Evolutionary conservation across 2,329 filamentous ascomycete genomes (phyloP).

Genomic region (Aspergillus glaucus): DNA sequence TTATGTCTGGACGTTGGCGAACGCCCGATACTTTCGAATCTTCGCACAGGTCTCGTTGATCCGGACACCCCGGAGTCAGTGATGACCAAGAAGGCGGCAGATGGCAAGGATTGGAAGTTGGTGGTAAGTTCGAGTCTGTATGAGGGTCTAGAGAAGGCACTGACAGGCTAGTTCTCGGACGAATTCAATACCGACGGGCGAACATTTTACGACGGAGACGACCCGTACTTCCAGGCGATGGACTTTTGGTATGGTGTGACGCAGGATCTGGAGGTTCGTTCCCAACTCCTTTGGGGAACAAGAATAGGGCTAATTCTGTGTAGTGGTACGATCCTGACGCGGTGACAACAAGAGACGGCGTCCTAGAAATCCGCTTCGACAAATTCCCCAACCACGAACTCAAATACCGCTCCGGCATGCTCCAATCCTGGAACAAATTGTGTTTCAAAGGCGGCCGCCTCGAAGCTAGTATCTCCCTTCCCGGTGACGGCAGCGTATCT

Average conservation of each 20-base stretch:
- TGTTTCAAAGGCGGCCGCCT: slow-evolving; percentile 66
- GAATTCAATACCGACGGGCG: slow-evolving; percentile 63
- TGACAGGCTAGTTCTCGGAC: slow-evolving; percentile 53
- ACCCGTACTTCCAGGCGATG: slow-evolving; percentile 61
- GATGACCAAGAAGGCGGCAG: slow-evolving; percentile 49
- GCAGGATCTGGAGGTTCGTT: slow-evolving; percentile 56
- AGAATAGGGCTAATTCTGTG: slow-evolving; percentile 3
- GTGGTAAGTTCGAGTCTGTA: slow-evolving; percentile 43
- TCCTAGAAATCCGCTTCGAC: slow-evolving; percentile 59
- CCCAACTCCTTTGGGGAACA: too few species aligned
- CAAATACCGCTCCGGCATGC: slow-evolving; percentile 65
- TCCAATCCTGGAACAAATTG: slow-evolving; percentile 68
- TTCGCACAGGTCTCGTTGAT: slow-evolving; percentile 58
- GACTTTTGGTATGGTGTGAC: slow-evolving; percentile 70
- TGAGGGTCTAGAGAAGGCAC: neutral
- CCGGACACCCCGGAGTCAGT: slow-evolving; percentile 58
- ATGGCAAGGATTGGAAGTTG: slow-evolving; percentile 58
- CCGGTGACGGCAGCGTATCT: slow-evolving; percentile 58
- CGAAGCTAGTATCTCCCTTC: slow-evolving; percentile 64
- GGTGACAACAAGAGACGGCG: slow-evolving; percentile 56
- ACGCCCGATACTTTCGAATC: slow-evolving; percentile 52
- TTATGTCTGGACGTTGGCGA: slow-evolving; percentile 47
- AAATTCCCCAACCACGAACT: slow-evolving; percentile 59
- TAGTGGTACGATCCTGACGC: slow-evolving; percentile 67
- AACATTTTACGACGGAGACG: slow-evolving; percentile 65